phyloP scores from a whole-genome alignment of 768 basidiomycete genomes.

The Pisolithus marmoratus region DNA sequence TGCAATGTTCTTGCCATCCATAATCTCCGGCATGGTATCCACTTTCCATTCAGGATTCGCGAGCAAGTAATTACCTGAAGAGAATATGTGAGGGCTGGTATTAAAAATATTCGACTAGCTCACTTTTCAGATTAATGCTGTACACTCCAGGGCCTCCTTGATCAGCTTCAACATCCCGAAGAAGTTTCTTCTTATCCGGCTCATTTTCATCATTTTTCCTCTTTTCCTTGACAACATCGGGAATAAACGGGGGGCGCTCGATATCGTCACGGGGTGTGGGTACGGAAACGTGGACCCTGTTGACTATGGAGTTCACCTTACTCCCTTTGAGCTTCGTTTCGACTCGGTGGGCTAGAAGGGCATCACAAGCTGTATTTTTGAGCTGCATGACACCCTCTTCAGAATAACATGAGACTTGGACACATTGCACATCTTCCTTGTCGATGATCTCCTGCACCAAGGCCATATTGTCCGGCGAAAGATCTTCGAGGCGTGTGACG shows the following conservation, averaged over 20 bases:
- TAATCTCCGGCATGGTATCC: constrained; percentile 97
- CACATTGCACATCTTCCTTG: constrained; percentile 59
- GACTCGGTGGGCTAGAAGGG: constrained; percentile 90
- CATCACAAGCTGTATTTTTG: constrained; percentile 93
- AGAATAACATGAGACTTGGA: constrained; percentile 90
- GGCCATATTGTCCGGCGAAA: constrained; percentile 65
- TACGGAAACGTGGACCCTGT: constrained; percentile 93
- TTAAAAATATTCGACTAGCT: background rate
- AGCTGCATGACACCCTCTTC: constrained; percentile 98
- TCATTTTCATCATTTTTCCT: constrained; percentile 86
- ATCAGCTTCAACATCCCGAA: constrained; percentile 78
- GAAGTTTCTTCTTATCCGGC: constrained; percentile 65
- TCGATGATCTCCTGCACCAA: constrained; percentile 87
- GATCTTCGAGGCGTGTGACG: constrained; percentile 81
- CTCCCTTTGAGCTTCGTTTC: constrained; percentile 90
- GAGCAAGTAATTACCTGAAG: constrained; percentile 83
- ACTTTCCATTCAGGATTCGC: constrained; percentile 90
- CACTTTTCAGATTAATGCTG: constrained; percentile 88
- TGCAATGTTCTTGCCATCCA: constrained; percentile 97
- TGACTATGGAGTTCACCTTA: constrained; percentile 88
- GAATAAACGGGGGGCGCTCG: constrained; percentile 82
- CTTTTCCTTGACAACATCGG: constrained; percentile 70
- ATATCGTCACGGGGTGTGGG: constrained; percentile 90
- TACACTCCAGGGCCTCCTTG: constrained; percentile 89
- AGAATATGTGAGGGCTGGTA: constrained; percentile 1